Evolutionary conservation across 2,329 filamentous ascomycete species (phyloP).

Genomic region (Penicillium olsonii): DNA sequence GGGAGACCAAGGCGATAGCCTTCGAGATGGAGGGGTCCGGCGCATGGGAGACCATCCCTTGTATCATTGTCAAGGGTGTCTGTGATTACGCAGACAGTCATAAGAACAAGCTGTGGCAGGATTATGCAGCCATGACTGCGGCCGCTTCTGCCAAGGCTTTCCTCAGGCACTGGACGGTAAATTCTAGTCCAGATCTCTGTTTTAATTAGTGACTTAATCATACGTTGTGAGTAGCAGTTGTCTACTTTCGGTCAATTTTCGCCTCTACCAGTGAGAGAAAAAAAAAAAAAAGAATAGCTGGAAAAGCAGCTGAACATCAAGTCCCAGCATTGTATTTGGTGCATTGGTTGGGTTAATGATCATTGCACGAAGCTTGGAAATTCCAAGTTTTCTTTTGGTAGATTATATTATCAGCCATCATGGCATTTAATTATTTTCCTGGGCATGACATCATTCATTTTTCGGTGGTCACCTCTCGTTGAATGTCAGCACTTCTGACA

Average conservation of each 20-base stretch:
- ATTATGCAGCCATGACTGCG: constrained; percentile 11
- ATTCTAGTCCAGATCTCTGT: background rate
- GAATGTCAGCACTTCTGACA: background rate
- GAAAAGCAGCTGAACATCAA: too few species aligned
- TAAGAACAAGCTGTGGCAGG: background rate
- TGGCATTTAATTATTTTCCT: background rate
- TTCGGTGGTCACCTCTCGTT: background rate
- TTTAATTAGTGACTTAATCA: too few species aligned
- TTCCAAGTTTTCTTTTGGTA: too few species aligned
- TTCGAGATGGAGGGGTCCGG: background rate
- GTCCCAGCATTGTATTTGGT: too few species aligned
- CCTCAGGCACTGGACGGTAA: background rate
- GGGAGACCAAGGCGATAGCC: background rate
- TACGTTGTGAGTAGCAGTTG: too few species aligned
- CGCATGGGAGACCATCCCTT: background rate
- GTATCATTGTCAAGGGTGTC: background rate
- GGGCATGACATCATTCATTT: background rate
- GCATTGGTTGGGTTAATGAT: too few species aligned
- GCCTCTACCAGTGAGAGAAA: too few species aligned
- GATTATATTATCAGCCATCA: background rate
- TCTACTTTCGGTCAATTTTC: too few species aligned
- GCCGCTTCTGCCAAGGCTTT: constrained; percentile 11
- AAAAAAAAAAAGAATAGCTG: too few species aligned
- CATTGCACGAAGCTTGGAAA: too few species aligned
- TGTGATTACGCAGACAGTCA: constrained; percentile 1